Evolutionary conservation across 352 stramenopile species (phyloP).

Genomic region (Pythium scleroteichum): DNA sequence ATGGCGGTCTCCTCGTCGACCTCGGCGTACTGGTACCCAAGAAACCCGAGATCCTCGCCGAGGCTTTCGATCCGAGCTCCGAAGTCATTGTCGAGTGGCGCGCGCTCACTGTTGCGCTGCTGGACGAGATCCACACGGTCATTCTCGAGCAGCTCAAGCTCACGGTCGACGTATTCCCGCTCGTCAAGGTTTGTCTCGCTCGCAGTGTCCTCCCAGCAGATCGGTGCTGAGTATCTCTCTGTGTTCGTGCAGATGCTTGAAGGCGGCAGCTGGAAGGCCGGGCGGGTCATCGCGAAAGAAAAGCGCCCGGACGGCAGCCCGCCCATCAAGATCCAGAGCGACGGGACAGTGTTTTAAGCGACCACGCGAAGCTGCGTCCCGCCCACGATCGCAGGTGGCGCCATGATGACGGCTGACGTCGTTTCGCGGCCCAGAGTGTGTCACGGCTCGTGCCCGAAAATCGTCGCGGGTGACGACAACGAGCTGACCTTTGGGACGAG

Average conservation of each 20-base stretch:
- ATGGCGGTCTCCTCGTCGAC: slow-evolving; percentile 80
- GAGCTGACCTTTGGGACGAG: too few species aligned
- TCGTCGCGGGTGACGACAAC: too few species aligned
- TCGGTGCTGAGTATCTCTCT: slow-evolving; percentile 2
- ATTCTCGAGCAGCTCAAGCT: slow-evolving; percentile 67
- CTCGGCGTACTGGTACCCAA: slow-evolving; percentile 79
- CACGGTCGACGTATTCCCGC: slow-evolving; percentile 70
- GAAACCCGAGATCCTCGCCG: slow-evolving; percentile 46
- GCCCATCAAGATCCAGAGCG: slow-evolving; percentile 85
- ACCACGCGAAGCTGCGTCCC: background rate
- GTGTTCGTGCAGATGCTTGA: slow-evolving; percentile 63
- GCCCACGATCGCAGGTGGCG: background rate
- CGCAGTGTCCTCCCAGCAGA: too few species aligned
- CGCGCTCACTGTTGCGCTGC: slow-evolving; percentile 74
- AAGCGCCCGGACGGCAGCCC: slow-evolving; percentile 67
- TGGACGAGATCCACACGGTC: slow-evolving; percentile 75
- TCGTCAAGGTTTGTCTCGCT: slow-evolving; percentile 76
- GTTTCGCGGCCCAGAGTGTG: too few species aligned
- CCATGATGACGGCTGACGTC: background rate
- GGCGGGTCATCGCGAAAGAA: slow-evolving; percentile 77
- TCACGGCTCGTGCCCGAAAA: too few species aligned
- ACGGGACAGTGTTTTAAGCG: slow-evolving; percentile 82
- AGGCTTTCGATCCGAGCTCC: slow-evolving; percentile 60
- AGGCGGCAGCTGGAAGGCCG: slow-evolving; percentile 85
- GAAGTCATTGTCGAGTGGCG: slow-evolving; percentile 88